phyloP scores from a whole-genome alignment of 768 basidiomycete genomes.

The Lactarius psammicola region DNA sequence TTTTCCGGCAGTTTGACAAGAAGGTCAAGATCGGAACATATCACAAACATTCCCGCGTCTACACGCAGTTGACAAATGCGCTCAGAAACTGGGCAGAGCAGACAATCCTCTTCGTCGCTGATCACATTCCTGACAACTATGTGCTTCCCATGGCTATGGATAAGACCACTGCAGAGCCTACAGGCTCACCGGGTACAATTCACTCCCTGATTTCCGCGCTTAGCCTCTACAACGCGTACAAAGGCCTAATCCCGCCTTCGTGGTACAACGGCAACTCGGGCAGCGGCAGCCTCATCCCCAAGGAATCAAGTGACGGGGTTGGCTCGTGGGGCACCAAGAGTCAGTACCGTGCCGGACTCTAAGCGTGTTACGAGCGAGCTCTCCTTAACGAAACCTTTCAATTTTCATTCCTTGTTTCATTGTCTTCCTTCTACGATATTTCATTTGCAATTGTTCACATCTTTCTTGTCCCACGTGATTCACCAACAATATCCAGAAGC shows the following conservation, averaged over 20 bases:
- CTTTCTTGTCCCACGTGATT: too few relatives aligned
- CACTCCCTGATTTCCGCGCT: conserved; percentile 15
- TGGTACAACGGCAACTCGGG: conserved; percentile 16
- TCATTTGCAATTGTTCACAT: too few relatives aligned
- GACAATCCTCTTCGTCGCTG: neutral
- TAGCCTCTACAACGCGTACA: conserved; percentile 6
- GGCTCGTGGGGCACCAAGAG: neutral
- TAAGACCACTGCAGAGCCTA: conserved; percentile 8
- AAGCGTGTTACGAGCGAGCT: too few relatives aligned
- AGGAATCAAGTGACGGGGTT: neutral
- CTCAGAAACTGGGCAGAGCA: conserved; percentile 14
- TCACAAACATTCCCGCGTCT: neutral
- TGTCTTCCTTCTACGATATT: too few relatives aligned
- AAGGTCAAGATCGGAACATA: conserved; percentile 6
- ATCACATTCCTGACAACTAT: conserved; percentile 8
- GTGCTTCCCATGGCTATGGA: conserved; percentile 6
- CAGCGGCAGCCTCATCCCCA: neutral
- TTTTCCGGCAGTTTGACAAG: conserved; percentile 18
- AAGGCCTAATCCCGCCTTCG: conserved; percentile 14
- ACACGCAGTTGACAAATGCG: neutral
- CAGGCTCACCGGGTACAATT: conserved; percentile 5
- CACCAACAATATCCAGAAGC: too few relatives aligned
- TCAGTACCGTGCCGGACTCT: neutral
- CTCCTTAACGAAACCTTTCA: too few relatives aligned
- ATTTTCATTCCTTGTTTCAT: too few relatives aligned